Evolutionary conservation across 176 grass and related monocot species (phyloP), one percentile per base, ranked within the genome.

Genomic region (Dactylis glomerata): DNA sequence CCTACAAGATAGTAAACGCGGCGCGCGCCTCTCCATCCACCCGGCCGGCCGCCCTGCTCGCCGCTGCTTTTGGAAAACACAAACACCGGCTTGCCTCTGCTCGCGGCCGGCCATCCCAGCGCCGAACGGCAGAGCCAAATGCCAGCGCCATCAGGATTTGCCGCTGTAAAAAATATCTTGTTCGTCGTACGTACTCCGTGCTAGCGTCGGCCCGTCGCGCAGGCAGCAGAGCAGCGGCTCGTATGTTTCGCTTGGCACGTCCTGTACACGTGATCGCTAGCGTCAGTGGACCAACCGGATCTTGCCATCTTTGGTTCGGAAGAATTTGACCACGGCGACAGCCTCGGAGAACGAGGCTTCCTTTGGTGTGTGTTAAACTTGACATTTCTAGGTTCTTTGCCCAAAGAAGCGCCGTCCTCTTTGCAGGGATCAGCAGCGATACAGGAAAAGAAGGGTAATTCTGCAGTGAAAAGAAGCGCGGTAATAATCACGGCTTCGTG

Each of bases 231-330:
- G 34, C n/a, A n/a, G n/a, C n/a, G n/a, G n/a, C n/a, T n/a, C n/a
- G 42, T 75, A 65, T 89, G 83, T 47, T 87, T 73, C 42, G 33
- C 68, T 80, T 81, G 71, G 51, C 85, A 59, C 22, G 49, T 84
- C 67, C 52, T 81, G 66, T 84, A 89, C 71, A 90, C 83, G 78
- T 84, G 82, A 76, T 86, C 84, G 66, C 79, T 63, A 69, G 83
- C 59, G 81, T 54, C 38, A 91, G 84, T 37, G 92, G 88, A 75
- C 78, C 89, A 66, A 59, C 74, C 0, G 79, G 83, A 81, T 88
- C 62, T 66, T 67, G 83, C 67, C 86, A 84, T 38, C 84, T 44
- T 82, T 84, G 88, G 69, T 87, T 88, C 6, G 40, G n/a, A n/a
- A n/a, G 80, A 78, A 49, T 58, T 26, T 81, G 77, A 88, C 75